phyloP scores from a whole-genome alignment of 1,284 basidiomycete species.

The Austroboletus sp. region DNA sequence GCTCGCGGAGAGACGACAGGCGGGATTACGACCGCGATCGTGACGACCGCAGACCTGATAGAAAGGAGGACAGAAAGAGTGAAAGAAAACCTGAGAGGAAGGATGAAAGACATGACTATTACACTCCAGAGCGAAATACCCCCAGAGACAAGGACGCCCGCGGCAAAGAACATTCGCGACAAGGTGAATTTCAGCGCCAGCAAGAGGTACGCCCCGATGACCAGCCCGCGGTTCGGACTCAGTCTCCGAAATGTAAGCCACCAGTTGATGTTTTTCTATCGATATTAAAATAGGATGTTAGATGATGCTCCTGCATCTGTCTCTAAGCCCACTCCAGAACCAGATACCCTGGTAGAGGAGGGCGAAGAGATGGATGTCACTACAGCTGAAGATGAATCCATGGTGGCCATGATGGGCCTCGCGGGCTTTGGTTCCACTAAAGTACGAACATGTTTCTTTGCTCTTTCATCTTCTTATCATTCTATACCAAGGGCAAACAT shows the following conservation, averaged over 20 bases:
- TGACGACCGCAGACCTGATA: slow-evolving; percentile 34
- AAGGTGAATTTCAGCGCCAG: slow-evolving; percentile 19
- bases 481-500: slow-evolving; percentile 57
- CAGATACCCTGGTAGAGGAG: slow-evolving; percentile 45
- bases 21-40: slow-evolving; percentile 36
- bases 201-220: slow-evolving; percentile 18
- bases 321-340: slow-evolving; percentile 35
- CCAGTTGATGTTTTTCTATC: not conserved
- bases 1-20: slow-evolving; percentile 35
- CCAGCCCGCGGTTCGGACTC: slow-evolving; percentile 16
- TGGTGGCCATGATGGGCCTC: slow-evolving; percentile 91
- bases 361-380: slow-evolving; percentile 62
- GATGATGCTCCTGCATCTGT: slow-evolving; percentile 14
- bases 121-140: slow-evolving; percentile 21
- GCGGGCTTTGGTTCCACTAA: slow-evolving; percentile 86
- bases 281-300: slow-evolving; percentile 7
- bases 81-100: slow-evolving; percentile 21
- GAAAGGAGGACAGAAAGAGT: slow-evolving; percentile 32
- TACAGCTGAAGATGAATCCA: slow-evolving; percentile 68
- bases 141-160: slow-evolving; percentile 23
- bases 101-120: slow-evolving; percentile 21
- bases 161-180: slow-evolving; percentile 18
- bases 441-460: slow-evolving; percentile 39
- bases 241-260: slow-evolving; percentile 24
- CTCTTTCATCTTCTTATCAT: not conserved